A percentile compares a stretch with the other conserved stretches of the same genome.
Evolutionary conservation across 73 alveolate species (phyloP).

Genomic region (Vitrella brassicaformis): DNA sequence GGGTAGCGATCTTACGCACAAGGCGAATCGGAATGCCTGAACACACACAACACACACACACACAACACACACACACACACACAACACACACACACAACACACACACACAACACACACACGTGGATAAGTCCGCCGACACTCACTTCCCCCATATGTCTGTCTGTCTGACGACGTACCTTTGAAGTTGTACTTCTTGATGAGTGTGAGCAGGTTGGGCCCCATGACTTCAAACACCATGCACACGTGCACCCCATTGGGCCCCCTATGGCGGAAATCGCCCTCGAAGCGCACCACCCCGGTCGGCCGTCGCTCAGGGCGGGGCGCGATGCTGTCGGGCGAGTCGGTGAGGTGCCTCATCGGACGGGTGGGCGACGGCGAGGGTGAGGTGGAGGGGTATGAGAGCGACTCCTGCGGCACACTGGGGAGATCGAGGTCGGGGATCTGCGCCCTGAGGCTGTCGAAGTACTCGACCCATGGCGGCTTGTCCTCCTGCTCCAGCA

Average conservation of each 20-base stretch:
- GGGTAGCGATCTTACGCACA: slow-evolving; percentile 60
- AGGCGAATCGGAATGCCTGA: slow-evolving; percentile 51
- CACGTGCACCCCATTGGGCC: slow-evolving; percentile 52
- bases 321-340: too few species aligned
- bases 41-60: slow-evolving; percentile 42
- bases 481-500: too few species aligned
- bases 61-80: slow-evolving; percentile 1
- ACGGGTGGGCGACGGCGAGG: too few species aligned
- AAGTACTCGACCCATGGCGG: too few species aligned
- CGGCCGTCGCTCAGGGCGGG: too few species aligned
- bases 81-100: neutral
- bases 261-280: slow-evolving; percentile 36
- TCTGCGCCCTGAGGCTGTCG: too few species aligned
- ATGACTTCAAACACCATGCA: slow-evolving; percentile 88
- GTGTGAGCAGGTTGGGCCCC: slow-evolving; percentile 73
- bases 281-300: slow-evolving; percentile 39
- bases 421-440: too few species aligned
- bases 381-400: too few species aligned
- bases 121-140: neutral
- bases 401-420: too few species aligned
- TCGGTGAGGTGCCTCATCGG: too few species aligned
- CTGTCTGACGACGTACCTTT: slow-evolving; percentile 41
- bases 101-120: neutral
- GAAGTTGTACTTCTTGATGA: slow-evolving; percentile 67
- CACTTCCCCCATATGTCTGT: neutral